phyloP scores from a whole-genome alignment of 1,139 yeast genomes.

The Hansenula lynferdii region DNA sequence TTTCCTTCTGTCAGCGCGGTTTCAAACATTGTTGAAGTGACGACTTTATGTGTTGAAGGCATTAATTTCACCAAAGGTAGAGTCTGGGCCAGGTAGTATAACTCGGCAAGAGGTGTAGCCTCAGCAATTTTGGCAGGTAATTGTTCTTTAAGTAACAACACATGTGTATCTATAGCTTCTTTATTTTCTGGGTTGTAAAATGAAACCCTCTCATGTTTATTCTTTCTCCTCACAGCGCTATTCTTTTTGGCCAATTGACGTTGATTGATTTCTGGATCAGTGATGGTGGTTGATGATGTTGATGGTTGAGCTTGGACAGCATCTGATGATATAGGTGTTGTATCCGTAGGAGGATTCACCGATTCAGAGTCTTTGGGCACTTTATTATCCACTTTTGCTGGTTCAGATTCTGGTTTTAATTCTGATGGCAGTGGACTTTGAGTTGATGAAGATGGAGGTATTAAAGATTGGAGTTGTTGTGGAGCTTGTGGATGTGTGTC shows the following conservation, averaged over 20 bases:
- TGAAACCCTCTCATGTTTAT: constrained; percentile 18
- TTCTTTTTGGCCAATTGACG: constrained; percentile 8
- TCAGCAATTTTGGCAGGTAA: constrained; percentile 47
- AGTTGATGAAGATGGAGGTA: too few species aligned
- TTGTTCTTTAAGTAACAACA: constrained; percentile 40
- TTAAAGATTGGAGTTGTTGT: too few species aligned
- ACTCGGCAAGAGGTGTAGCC: constrained; percentile 71
- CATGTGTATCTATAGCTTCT: constrained; percentile 34
- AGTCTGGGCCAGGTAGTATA: constrained; percentile 84
- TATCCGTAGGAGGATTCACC: too few species aligned
- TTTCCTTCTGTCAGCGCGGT: constrained; percentile 89
- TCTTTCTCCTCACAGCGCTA: constrained; percentile 18
- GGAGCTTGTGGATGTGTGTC: too few species aligned
- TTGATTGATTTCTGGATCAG: neutral
- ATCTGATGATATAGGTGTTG: too few species aligned
- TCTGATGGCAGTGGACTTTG: too few species aligned
- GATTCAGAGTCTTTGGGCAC: too few species aligned
- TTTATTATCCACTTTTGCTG: too few species aligned
- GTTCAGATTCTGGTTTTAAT: too few species aligned
- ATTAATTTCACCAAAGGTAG: constrained; percentile 76
- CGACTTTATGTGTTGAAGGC: constrained; percentile 80
- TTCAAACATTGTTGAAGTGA: constrained; percentile 82
- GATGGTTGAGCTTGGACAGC: too few species aligned
- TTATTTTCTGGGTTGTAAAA: constrained; percentile 25
- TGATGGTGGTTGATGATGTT: neutral